These are phyloP conservation scores for Juncus inflexus DNA, from an alignment of 176 grass and related monocot genomes.

Conservation along the genomic window DNA sequence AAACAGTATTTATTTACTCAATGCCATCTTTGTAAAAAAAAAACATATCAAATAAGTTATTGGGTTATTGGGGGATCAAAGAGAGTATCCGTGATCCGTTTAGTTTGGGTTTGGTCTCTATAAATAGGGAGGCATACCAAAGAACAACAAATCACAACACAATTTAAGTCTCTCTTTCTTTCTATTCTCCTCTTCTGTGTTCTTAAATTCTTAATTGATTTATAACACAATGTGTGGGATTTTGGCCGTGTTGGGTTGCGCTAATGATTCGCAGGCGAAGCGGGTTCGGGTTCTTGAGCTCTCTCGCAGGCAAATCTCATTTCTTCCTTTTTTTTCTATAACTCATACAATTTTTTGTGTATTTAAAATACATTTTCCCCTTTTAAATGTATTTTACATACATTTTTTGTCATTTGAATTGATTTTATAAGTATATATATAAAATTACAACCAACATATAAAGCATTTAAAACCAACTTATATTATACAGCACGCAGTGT, in stretches of 20 bases:
- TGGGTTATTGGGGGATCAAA: neutral
- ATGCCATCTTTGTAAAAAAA: neutral
- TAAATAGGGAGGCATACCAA: conserved; percentile 18
- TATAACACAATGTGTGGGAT: conserved; percentile 51
- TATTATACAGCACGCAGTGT: too few species aligned
- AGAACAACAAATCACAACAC: conserved; percentile 4
- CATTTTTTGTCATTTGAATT: neutral
- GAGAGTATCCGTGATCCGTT: neutral
- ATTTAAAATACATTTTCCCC: neutral
- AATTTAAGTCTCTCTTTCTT: neutral
- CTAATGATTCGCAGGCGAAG: conserved; percentile 32
- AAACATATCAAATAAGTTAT: neutral
- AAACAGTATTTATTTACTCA: neutral
- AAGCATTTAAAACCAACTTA: too few species aligned
- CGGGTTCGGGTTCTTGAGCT: conserved; percentile 57
- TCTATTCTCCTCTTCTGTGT: neutral
- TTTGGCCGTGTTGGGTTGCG: conserved; percentile 53
- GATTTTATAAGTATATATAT: too few species aligned
- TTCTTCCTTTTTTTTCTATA: neutral
- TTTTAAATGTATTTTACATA: neutral
- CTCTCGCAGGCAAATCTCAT: conserved; percentile 34
- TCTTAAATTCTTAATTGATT: conserved; percentile 2
- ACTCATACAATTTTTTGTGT: too few species aligned
- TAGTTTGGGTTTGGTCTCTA: conserved; percentile 10
- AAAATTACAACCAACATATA: too few species aligned